Base-by-base conservation (phyloP, 768 basidiomycete species). In the Agaricus sinodeliciosus region DNA sequence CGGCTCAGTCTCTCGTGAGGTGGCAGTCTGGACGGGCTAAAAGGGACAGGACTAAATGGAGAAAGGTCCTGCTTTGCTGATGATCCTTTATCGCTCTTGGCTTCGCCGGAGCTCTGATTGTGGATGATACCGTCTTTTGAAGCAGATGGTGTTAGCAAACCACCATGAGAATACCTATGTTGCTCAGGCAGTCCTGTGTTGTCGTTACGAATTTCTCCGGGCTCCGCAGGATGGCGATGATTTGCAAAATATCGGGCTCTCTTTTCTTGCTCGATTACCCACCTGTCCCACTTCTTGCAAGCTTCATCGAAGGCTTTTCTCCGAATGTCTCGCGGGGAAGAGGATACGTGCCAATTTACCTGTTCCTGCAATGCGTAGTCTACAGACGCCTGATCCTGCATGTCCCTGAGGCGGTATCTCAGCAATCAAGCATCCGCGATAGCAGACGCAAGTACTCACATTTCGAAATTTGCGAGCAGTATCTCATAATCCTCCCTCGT, bases 401-500 rank as follows among this genome's bases (percentile, higher is more conserved):
- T 86, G 62, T 85, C 85, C 62, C 84, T 87, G 25, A 15, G 57
- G 26, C 49, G 46, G 47, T 42, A 36, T 53, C 41, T 54, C 35
- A 50, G 44, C 45, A 39, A 58, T 26, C 40, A n/a, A 13, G 40
- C 37, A 18, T 31, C 12, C 0, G 16, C 11, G 57, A 11, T 11
- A 48, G 7, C 25, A n/a, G 31, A 47, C 44, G 18, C 55, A 42
- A 57, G 13, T 11, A 73, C 85, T 65, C 60, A 86, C 86, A 85
- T 63, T 34, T 83, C 77, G 57, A 85, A 87, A 54, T 75, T 71
- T 36, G 62, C 66, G 55, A 87, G 60, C 26, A 85, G 65, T 27
- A 67, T 70, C 57, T 87, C 83, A 57, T 85, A 87, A 42, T 85
- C 82, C 39, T 77, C 72, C 55, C 85, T 66, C 8, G 75, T 78